Conservation (phyloP, 495 filamentous ascomycete genomes). For the Lasiosphaeria ovina region DNA sequence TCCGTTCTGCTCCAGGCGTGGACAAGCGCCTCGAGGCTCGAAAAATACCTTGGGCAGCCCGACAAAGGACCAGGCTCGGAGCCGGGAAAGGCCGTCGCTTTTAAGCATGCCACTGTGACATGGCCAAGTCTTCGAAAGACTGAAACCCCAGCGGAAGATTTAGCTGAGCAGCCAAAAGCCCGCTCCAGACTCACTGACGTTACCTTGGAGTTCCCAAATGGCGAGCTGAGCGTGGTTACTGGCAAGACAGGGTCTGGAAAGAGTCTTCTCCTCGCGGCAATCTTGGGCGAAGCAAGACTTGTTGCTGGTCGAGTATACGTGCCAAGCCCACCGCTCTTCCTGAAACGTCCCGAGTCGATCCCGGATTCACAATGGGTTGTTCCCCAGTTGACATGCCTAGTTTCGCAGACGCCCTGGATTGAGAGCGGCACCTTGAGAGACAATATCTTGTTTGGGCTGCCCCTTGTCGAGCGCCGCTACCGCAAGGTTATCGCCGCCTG, state of each 20-base stretch:
- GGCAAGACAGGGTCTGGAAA: slow-evolving; percentile 60
- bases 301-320: slow-evolving; percentile 43
- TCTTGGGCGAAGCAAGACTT: slow-evolving; percentile 56
- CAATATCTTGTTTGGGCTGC: slow-evolving; percentile 58
- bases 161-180: slow-evolving; percentile 20
- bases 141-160: neutral
- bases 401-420: slow-evolving; percentile 59
- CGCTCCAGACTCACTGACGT: slow-evolving; percentile 46
- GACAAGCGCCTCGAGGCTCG: slow-evolving; percentile 26
- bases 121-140: slow-evolving; percentile 25
- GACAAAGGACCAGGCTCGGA: slow-evolving; percentile 23
- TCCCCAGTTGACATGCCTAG: slow-evolving; percentile 58
- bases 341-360: slow-evolving; percentile 24
- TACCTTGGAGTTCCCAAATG: slow-evolving; percentile 55
- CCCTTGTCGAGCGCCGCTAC: slow-evolving; percentile 46
- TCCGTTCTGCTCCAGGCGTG: slow-evolving; percentile 28
- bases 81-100: slow-evolving; percentile 17
- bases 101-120: slow-evolving; percentile 29
- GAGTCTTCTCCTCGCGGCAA: slow-evolving; percentile 54
- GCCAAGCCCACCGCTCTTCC: slow-evolving; percentile 34
- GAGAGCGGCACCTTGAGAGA: slow-evolving; percentile 52
- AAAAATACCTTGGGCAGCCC: slow-evolving; percentile 26
- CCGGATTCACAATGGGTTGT: slow-evolving; percentile 58
- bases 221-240: slow-evolving; percentile 57
- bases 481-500: slow-evolving; percentile 60